Conservation (phyloP, 2,329 filamentous ascomycete genomes). For the Penicillium frequentans region DNA sequence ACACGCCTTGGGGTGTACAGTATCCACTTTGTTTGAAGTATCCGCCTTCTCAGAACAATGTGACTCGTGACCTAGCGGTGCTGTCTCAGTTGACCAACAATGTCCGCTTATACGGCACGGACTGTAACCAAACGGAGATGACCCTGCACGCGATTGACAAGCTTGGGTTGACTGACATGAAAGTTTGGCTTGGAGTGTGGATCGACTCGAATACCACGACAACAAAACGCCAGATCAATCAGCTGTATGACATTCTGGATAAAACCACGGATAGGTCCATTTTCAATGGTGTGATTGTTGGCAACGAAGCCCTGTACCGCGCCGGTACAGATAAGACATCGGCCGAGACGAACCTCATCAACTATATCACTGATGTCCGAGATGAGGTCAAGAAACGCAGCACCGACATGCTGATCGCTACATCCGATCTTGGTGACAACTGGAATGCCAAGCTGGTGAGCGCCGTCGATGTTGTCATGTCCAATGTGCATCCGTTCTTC, state of each 20-base stretch:
- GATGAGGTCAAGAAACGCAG: slow-evolving; percentile 67
- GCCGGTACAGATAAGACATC: slow-evolving; percentile 56
- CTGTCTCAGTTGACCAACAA: slow-evolving; percentile 87
- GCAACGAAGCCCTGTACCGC: slow-evolving; percentile 64
- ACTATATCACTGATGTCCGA: slow-evolving; percentile 66
- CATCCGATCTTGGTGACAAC: slow-evolving; percentile 84
- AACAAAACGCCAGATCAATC: slow-evolving; percentile 74
- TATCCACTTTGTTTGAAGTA: slow-evolving; percentile 78
- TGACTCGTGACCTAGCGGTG: slow-evolving; percentile 87
- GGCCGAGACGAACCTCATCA: slow-evolving; percentile 62
- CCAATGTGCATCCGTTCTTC: slow-evolving; percentile 96
- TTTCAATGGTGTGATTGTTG: slow-evolving; percentile 63
- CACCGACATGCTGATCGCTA: slow-evolving; percentile 75
- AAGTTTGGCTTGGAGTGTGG: slow-evolving; percentile 95
- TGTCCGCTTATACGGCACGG: slow-evolving; percentile 87
- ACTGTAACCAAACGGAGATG: slow-evolving; percentile 98
- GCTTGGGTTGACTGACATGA: slow-evolving; percentile 71
- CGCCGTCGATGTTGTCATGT: slow-evolving; percentile 85
- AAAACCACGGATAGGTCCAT: slow-evolving; percentile 42
- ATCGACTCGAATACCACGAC: slow-evolving; percentile 81
- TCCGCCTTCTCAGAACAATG: slow-evolving; percentile 87
- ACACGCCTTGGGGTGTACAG: slow-evolving; percentile 87
- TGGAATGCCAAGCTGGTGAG: slow-evolving; percentile 71
- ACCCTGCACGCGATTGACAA: slow-evolving; percentile 77
- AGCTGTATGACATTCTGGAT: slow-evolving; percentile 83